Evolutionary conservation across 169 alveolate genomes (phyloP).

Genomic region (Theileria annulata): DNA sequence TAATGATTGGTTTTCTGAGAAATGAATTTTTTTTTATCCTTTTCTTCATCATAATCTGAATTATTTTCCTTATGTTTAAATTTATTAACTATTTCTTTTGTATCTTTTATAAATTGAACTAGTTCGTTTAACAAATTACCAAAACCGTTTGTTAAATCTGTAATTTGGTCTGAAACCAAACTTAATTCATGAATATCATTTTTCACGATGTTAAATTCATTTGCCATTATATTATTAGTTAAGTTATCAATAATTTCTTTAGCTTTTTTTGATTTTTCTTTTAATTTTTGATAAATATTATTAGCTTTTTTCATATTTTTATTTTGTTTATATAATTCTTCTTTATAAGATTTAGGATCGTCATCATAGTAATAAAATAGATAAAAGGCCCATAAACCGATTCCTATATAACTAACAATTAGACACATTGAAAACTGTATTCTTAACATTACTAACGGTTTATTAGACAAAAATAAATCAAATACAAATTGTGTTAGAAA

Average conservation of each 20-base stretch:
- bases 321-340: not conserved
- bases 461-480: not conserved
- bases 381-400: slow-evolving; percentile 9
- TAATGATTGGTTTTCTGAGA: not conserved
- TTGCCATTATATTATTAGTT: not conserved
- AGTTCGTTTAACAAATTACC: not conserved
- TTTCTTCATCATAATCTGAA: not conserved
- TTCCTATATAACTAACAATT: not conserved
- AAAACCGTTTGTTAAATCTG: not conserved
- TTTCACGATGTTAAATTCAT: not conserved
- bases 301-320: not conserved
- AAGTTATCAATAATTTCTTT: not conserved
- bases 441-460: not conserved
- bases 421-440: not conserved
- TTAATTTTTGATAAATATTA: not conserved
- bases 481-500: not conserved
- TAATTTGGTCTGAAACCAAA: not conserved
- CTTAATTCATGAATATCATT: not conserved
- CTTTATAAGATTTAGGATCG: not conserved
- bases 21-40: not conserved
- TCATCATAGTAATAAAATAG: not conserved
- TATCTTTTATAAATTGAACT: not conserved
- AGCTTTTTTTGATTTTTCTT: not conserved
- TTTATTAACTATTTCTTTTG: not conserved
- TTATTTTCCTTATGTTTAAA: not conserved